These are phyloP conservation scores for Platanthera guangdongensis DNA, from an alignment of 106 monocot genomes.

Conservation along the genomic window DNA sequence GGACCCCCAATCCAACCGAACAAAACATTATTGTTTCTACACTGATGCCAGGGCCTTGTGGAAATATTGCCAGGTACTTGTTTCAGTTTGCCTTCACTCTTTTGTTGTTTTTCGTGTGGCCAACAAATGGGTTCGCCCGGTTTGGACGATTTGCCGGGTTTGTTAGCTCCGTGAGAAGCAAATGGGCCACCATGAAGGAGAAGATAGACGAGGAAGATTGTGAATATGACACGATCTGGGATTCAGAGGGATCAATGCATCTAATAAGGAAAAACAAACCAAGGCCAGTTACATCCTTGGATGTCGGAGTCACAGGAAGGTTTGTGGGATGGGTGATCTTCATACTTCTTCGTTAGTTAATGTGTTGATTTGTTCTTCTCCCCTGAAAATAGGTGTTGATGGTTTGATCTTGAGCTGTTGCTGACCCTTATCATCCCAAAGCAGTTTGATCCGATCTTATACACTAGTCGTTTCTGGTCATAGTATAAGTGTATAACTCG, in stretches of 20 bases:
- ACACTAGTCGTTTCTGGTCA: no score
- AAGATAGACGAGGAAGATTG: constrained; percentile 78
- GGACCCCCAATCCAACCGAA: no score
- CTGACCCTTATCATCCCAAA: no score
- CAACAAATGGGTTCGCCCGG: constrained; percentile 57
- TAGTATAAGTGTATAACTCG: no score
- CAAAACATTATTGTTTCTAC: not conserved
- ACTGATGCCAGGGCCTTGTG: not conserved
- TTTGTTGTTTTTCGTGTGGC: constrained; percentile 57
- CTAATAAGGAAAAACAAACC: constrained; percentile 56
- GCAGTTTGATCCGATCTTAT: no score
- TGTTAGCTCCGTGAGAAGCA: constrained; percentile 22
- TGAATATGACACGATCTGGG: constrained; percentile 95
- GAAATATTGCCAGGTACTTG: constrained; percentile 53
- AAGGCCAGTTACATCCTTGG: constrained; percentile 18
- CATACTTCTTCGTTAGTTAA: not conserved
- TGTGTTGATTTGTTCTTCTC: not conserved
- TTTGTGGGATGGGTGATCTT: constrained; percentile 5
- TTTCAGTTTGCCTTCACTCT: constrained; percentile 58
- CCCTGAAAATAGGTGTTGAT: no score
- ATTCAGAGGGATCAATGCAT: constrained; percentile 97
- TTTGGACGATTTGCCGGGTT: constrained; percentile 14
- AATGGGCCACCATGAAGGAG: constrained; percentile 38
- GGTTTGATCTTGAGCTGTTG: no score
- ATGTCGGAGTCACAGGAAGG: constrained; percentile 49